phyloP scores from a whole-genome alignment of 768 basidiomycete genomes.

The Leccinum variicolor region DNA sequence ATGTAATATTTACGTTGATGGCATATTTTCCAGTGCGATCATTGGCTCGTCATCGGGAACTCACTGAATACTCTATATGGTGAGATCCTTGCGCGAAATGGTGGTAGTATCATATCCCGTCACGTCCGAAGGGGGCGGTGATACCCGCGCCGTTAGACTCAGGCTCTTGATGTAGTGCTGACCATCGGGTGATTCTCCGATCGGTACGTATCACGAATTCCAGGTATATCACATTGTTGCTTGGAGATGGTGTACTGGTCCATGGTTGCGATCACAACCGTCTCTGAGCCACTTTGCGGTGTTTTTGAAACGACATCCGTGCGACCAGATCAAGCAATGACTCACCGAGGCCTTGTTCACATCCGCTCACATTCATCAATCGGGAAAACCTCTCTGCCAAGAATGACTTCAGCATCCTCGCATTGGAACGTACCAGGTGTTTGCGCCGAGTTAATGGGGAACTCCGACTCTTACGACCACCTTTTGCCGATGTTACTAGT shows the following conservation, averaged over 20 bases:
- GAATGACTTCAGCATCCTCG: too few species aligned
- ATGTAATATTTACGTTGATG: constrained; percentile 41
- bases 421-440: not conserved
- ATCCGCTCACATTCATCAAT: constrained; percentile 3
- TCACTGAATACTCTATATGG: not conserved
- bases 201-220: not conserved
- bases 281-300: not conserved
- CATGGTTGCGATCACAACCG: not conserved
- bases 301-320: not conserved
- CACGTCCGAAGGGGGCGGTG: constrained; percentile 20
- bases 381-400: not conserved
- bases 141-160: constrained; percentile 32
- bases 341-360: not conserved
- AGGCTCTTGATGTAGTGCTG: constrained; percentile 26
- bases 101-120: constrained; percentile 29
- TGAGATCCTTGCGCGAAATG: constrained; percentile 18
- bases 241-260: not conserved
- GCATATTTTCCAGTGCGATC: constrained; percentile 17
- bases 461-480: not conserved
- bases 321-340: not conserved
- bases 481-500: not conserved
- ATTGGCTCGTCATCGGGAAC: not conserved
- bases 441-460: not conserved
- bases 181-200: not conserved
- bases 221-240: not conserved